Percentiles rank a stretch among this genome's conserved stretches.
Conservation (phyloP, 2,329 filamentous ascomycete genomes). For the Aulographum hederae region DNA sequence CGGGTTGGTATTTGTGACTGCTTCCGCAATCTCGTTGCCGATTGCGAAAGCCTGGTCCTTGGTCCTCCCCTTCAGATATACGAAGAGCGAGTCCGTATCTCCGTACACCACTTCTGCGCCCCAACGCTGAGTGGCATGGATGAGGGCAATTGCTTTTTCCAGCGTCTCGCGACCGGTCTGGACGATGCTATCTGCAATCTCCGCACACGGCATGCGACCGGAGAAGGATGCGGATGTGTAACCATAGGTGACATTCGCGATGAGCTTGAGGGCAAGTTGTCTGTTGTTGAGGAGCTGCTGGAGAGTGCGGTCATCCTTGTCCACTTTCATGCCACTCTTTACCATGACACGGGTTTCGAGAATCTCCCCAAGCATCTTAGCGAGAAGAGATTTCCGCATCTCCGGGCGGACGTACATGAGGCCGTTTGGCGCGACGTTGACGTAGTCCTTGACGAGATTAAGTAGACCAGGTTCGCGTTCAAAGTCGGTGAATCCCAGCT, state of each 20-base stretch:
- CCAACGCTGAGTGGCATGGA: slow-evolving; percentile 77
- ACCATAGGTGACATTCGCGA: slow-evolving; percentile 97
- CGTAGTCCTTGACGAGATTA: slow-evolving; percentile 60
- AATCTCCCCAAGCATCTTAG: slow-evolving; percentile 93
- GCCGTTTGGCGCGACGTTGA: slow-evolving; percentile 89
- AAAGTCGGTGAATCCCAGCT: slow-evolving; percentile 89
- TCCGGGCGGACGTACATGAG: slow-evolving; percentile 85
- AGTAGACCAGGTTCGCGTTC: slow-evolving; percentile 57
- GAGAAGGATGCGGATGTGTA: slow-evolving; percentile 96
- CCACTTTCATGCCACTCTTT: slow-evolving; percentile 87
- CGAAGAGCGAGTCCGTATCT: slow-evolving; percentile 89
- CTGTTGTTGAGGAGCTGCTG: slow-evolving; percentile 84
- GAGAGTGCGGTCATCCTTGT: slow-evolving; percentile 71
- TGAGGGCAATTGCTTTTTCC: slow-evolving; percentile 80
- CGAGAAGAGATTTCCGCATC: slow-evolving; percentile 75
- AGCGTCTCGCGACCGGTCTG: slow-evolving; percentile 90
- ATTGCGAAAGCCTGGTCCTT: slow-evolving; percentile 81
- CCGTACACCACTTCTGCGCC: slow-evolving; percentile 94
- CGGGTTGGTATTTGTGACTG: slow-evolving; percentile 78
- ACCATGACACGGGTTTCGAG: slow-evolving; percentile 95
- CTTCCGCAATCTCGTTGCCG: slow-evolving; percentile 76
- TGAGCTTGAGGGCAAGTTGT: slow-evolving; percentile 82
- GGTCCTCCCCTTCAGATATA: slow-evolving; percentile 74
- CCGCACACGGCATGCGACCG: slow-evolving; percentile 90
- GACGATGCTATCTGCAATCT: slow-evolving; percentile 96